Evolutionary conservation across 2,329 filamentous ascomycete genomes (phyloP).

Genomic region (Mycogone perniciosa): DNA sequence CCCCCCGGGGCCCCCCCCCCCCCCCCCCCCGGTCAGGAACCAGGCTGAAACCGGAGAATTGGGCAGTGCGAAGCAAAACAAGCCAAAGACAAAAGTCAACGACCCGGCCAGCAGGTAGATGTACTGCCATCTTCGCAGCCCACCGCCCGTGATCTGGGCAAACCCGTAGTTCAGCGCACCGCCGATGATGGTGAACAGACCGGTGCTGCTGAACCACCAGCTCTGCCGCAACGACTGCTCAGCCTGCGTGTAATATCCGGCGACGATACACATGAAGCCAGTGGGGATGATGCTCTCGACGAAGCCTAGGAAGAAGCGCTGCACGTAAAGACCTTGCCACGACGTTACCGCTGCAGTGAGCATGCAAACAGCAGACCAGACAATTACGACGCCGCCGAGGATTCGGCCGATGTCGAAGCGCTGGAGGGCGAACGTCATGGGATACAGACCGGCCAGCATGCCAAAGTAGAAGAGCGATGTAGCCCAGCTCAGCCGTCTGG

Average conservation of each 20-base stretch:
- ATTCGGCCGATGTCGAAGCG: conserved; percentile 59
- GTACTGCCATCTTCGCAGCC: conserved; percentile 59
- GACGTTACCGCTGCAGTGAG: conserved; percentile 60
- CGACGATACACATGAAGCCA: conserved; percentile 58
- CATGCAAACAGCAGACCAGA: conserved; percentile 64
- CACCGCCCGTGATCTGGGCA: conserved; percentile 51
- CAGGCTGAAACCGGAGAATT: conserved; percentile 61
- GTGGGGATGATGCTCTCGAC: conserved; percentile 61
- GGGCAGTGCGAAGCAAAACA: conserved; percentile 59
- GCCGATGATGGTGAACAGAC: conserved; percentile 57
- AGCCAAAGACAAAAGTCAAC: conserved; percentile 57
- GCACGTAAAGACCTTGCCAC: conserved; percentile 57
- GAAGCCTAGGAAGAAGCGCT: conserved; percentile 60
- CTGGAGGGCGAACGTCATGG: conserved; percentile 65
- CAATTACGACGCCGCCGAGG: conserved; percentile 54
- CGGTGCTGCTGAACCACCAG: conserved; percentile 59
- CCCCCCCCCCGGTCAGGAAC: conserved; percentile 58
- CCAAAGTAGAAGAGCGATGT: conserved; percentile 77
- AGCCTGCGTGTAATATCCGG: conserved; percentile 56
- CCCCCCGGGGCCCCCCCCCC: too few species aligned
- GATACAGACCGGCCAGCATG: conserved; percentile 67
- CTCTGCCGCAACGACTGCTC: conserved; percentile 60
- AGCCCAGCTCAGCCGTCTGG: conserved; percentile 65
- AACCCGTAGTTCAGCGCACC: conserved; percentile 62
- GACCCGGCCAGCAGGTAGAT: conserved; percentile 61